phyloP scores from a whole-genome alignment of 2,329 filamentous ascomycete species.

The Phialophora tarda region DNA sequence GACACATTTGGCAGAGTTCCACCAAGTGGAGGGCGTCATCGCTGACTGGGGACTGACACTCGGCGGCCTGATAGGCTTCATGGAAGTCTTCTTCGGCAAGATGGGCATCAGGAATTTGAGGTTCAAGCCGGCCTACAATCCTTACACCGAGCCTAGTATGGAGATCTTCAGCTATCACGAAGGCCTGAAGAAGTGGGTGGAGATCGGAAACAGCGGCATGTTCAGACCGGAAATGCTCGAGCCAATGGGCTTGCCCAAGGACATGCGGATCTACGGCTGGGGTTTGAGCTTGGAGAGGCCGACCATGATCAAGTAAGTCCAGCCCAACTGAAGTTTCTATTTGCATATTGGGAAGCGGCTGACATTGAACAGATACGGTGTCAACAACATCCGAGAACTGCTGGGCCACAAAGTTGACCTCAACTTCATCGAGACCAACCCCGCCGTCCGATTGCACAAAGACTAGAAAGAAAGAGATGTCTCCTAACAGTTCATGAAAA shows the following conservation, averaged over 20 bases:
- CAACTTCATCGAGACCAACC: conserved; percentile 87
- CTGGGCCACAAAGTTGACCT: conserved; percentile 95
- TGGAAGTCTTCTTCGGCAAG: conserved; percentile 94
- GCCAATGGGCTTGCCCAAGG: conserved; percentile 88
- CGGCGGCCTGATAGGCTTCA: conserved; percentile 90
- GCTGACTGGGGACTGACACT: conserved; percentile 93
- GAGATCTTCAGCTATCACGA: conserved; percentile 97
- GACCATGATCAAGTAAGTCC: conserved; percentile 90
- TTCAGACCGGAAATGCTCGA: conserved; percentile 98
- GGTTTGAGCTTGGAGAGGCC: conserved; percentile 89
- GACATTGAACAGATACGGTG: conserved; percentile 60
- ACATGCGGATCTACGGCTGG: conserved; percentile 93
- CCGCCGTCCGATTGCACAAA: conserved; percentile 88
- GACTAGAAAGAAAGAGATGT: conserved; percentile 59
- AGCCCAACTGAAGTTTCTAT: neutral
- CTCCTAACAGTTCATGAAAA: neutral
- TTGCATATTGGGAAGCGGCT: neutral
- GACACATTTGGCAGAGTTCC: conserved; percentile 96
- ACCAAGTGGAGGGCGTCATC: conserved; percentile 98
- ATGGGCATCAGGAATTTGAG: conserved; percentile 87
- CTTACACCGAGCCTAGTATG: conserved; percentile 94
- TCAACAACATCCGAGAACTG: conserved; percentile 88
- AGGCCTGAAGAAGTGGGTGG: conserved; percentile 86
- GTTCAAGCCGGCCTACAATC: conserved; percentile 98
- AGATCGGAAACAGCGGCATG: conserved; percentile 98